These are phyloP conservation scores for Exophiala phaeomuriformis DNA, from an alignment of 2,329 filamentous ascomycete species.

Conservation along the genomic window DNA sequence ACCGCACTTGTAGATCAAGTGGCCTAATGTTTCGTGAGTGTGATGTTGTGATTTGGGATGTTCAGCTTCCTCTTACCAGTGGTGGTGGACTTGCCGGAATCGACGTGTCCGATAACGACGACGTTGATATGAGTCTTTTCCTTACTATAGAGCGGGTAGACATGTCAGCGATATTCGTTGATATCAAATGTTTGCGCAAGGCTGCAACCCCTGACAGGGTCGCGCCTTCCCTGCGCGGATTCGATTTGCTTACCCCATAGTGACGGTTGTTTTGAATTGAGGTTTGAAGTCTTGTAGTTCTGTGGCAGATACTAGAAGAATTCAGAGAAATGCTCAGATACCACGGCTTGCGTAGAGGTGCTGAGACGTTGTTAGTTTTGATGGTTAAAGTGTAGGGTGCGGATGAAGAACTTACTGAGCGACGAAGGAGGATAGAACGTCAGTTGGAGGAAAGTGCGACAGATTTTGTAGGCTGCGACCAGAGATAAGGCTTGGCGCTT, in stretches of 20 bases:
- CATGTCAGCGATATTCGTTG: constrained; percentile 23
- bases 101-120: constrained; percentile 99
- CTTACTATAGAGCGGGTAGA: constrained; percentile 56
- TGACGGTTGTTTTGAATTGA: constrained; percentile 38
- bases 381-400: constrained; percentile 15
- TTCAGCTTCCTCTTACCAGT: constrained; percentile 57
- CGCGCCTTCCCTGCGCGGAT: too few relatives aligned
- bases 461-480: constrained; percentile 25
- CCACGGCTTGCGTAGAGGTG: constrained; percentile 49
- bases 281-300: constrained; percentile 41
- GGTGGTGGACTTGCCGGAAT: constrained; percentile 98
- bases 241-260: constrained; percentile 52
- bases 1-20: constrained; percentile 99
- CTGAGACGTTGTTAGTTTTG: constrained; percentile 31
- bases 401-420: constrained; percentile 27
- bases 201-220: too few relatives aligned
- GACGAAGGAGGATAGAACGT: constrained; percentile 24
- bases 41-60: constrained; percentile 25
- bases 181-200: constrained; percentile 5
- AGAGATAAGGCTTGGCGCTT: constrained; percentile 18
- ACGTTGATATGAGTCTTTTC: constrained; percentile 96
- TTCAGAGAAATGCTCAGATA: constrained; percentile 43
- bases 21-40: constrained; percentile 49
- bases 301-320: constrained; percentile 43
- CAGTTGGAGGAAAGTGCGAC: constrained; percentile 21